Evolutionary conservation across 805 yeast species (phyloP).

Genomic region (Candida fluviatilis): DNA sequence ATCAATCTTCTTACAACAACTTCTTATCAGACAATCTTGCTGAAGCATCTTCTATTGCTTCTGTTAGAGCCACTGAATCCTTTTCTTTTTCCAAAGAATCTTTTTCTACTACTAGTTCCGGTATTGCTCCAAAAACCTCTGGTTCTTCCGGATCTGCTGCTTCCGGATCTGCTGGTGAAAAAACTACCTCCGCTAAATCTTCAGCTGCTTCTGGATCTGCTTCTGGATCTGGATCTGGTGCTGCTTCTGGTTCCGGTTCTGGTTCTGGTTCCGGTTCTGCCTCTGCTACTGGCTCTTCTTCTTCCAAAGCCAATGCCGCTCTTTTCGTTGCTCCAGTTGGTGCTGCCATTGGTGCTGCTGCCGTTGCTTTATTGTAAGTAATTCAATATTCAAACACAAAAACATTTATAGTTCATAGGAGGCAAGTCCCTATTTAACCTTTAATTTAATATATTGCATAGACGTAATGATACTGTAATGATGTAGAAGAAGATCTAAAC

Average conservation of each 20-base stretch:
- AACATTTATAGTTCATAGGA: constrained; percentile 1
- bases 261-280: constrained; percentile 4
- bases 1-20: constrained; percentile 2
- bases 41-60: constrained; percentile 3
- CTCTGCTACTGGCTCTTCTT: not conserved
- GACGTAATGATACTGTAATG: too few species aligned
- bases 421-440: constrained; percentile 4
- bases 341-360: constrained; percentile 15
- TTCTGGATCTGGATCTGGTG: constrained; percentile 7
- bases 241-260: constrained; percentile 10
- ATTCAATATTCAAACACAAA: not conserved
- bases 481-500: too few species aligned
- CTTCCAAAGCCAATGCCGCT: constrained; percentile 7
- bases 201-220: too few species aligned
- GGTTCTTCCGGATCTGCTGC: not conserved
- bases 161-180: not conserved
- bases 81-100: constrained; percentile 6
- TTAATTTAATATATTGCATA: constrained; percentile 3
- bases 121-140: not conserved
- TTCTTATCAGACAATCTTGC: not conserved
- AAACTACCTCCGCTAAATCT: not conserved
- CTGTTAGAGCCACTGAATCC: constrained; percentile 3
- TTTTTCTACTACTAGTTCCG: constrained; percentile 1
- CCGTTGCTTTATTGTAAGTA: constrained; percentile 14
- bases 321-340: constrained; percentile 14